Evolutionary conservation across 768 basidiomycete species (phyloP), one percentile per base, ranked within the genome.

Genomic region (Macrolepiota dolichaula): DNA sequence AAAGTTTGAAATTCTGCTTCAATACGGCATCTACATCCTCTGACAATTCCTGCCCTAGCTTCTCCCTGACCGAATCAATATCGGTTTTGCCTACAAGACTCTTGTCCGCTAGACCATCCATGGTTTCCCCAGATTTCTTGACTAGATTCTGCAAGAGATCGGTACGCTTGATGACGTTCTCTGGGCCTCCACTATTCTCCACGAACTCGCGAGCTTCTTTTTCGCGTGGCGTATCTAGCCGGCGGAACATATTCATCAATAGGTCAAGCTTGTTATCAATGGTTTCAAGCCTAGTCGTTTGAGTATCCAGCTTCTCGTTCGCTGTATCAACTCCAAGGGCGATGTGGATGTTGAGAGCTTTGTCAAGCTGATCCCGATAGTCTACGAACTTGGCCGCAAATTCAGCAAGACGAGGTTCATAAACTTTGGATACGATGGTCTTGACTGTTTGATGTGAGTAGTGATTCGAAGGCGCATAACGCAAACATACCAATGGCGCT

Each of bases 221-320:
- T 59, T 81, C 78, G 15, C 75, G 72, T 0, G 77, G 74, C 0
- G 78, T 73, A 24, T 79, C 74, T 9, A 79, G 65, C 49, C 71
- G 72, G 13, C 72, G 68, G 55, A 80, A 77, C 5, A 81, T 67
- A 24, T 44, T 27, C 3, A 71, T 52, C 3, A 76, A 59, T 66
- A 72, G 68, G 57, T 76, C 69, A 62, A 52, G 72, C 17, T 74
- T 76, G n/a, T 68, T 61, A 38, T 75, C 67, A 27, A 74, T 72
- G 3, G 49, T 37, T 19, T 62, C 51, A 9, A 74, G 61, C 4
- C 50, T 64, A 6, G 61, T 25, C 0, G 62, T 56, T 27, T 73
- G 69, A 0, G 42, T 40, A 36, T 72, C 68, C 9, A 78, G 65
- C 49, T 74, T 72, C n/a, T 67, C 56, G 53, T 77, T 74, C 1